These are phyloP conservation scores for Echria macrotheca DNA, from an alignment of 495 filamentous ascomycete genomes.

Conservation along the genomic window DNA sequence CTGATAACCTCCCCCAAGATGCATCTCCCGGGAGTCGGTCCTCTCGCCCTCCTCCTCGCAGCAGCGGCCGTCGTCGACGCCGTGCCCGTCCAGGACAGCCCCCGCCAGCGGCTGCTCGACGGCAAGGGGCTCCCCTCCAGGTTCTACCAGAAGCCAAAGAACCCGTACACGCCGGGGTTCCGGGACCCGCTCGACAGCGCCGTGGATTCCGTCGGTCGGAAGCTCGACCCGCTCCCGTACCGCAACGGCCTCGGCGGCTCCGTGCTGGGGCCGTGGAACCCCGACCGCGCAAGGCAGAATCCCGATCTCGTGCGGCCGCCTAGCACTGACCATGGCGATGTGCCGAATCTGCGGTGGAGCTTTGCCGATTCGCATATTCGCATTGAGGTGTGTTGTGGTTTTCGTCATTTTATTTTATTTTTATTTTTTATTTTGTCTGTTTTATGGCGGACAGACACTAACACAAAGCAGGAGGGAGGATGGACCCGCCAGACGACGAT, in stretches of 20 bases:
- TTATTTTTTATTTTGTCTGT: not conserved
- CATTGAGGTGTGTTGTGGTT: constrained; percentile 47
- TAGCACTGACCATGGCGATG: constrained; percentile 56
- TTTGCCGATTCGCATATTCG: constrained; percentile 63
- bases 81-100: constrained; percentile 45
- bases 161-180: constrained; percentile 40
- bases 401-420: too few relatives aligned
- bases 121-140: constrained; percentile 40
- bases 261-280: constrained; percentile 61
- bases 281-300: constrained; percentile 54
- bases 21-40: constrained; percentile 30
- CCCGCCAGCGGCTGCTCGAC: constrained; percentile 44
- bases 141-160: constrained; percentile 25
- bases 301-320: constrained; percentile 61
- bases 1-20: constrained; percentile 18
- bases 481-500: constrained; percentile 65
- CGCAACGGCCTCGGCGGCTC: constrained; percentile 59
- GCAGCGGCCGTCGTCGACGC: constrained; percentile 28
- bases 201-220: constrained; percentile 52
- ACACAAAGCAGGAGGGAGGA: constrained; percentile 50
- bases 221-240: constrained; percentile 57
- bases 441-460: not conserved
- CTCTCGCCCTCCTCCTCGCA: constrained; percentile 25
- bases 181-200: constrained; percentile 41
- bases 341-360: constrained; percentile 62